Evolutionary conservation across 139 green algal species (phyloP), one percentile per base, ranked within the genome.

Genomic region (Mesotaenium endlicherianum): DNA sequence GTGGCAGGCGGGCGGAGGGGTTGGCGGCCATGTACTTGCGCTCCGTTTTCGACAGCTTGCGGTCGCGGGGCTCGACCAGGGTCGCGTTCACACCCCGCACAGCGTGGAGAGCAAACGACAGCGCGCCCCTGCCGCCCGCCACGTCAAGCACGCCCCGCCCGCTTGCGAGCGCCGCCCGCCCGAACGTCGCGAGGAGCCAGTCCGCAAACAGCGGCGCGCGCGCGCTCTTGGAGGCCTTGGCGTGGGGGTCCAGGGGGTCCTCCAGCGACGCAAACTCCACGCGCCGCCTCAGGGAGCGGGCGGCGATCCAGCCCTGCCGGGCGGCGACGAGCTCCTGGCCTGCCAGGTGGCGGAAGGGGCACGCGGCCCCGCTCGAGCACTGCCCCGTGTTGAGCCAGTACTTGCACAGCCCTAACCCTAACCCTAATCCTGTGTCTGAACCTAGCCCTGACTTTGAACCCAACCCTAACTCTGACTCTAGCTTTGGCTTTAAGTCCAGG

Each of bases 141-240:
- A 95, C 89, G 43, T 95, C 93, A 49, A 95, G 69, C 42, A 95
- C 92, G 5, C 93, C 89, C 49, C 39, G 17, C 31, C 31, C 47
- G 40, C 20, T 30, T 43, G 50, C 89, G 30, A 87, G 93, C 43
- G 79, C 90, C 3, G 84, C 50, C 45, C 92, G 75, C 70, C 93
- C 81, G 87, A 90, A 95, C 1, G 75, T 43, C 16, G 70, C 86
- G 26, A 82, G 40, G 17, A 82, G 59, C 75, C 75, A 82, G 20
- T 72, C 47, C 20, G 75, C 75, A 82, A 95, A 90, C n/a, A 93
- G 55, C 14, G 70, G 40, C 0, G 92, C 91, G 11, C 91, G 77
- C 16, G 44, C 40, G 4, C 67, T 4, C 84, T 93, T 93, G 5
- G n/a, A 17, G 69, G 17, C 30, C 57, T 88, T 90, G 6, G 16